These are phyloP conservation scores for Sungouiozyma ichnusensis DNA, from an alignment of 805 yeast species.

Conservation along the genomic window DNA sequence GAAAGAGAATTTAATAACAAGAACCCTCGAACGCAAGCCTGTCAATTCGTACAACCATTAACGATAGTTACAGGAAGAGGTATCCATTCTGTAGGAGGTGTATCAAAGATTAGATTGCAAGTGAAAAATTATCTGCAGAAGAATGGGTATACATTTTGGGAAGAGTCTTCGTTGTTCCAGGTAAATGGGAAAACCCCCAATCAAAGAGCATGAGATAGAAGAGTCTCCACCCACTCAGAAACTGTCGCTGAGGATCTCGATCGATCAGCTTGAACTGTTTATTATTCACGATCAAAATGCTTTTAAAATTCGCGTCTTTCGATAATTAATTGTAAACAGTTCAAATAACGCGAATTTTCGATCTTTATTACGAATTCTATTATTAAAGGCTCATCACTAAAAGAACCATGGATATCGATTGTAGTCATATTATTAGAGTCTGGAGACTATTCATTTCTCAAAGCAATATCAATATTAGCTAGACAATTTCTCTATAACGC, in stretches of 20 bases:
- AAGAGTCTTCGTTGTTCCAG: slow-evolving; percentile 34
- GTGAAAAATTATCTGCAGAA: slow-evolving; percentile 33
- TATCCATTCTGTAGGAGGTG: slow-evolving; percentile 51
- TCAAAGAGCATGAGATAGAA: not conserved
- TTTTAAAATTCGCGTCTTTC: not conserved
- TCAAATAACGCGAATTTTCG: not conserved
- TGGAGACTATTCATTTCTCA: too few relatives aligned
- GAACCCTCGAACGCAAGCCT: slow-evolving; percentile 28
- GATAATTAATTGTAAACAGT: not conserved
- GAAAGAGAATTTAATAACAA: slow-evolving; percentile 35
- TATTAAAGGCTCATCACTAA: not conserved
- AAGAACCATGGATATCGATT: too few relatives aligned
- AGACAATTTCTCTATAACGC: too few relatives aligned
- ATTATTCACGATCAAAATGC: not conserved
- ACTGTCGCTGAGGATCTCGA: too few relatives aligned
- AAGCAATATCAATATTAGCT: too few relatives aligned
- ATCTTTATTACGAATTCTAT: not conserved
- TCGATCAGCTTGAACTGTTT: not conserved
- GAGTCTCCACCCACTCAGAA: not conserved
- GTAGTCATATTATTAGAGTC: too few relatives aligned
- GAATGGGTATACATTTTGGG: slow-evolving; percentile 36
- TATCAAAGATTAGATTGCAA: slow-evolving; percentile 36
- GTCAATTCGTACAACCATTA: slow-evolving; percentile 34
- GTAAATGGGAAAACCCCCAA: slow-evolving; percentile 33
- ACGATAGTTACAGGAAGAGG: slow-evolving; percentile 60